These are phyloP conservation scores for Eucalyptus curtisii DNA, from an alignment of 345 rosid species.

Conservation along the genomic window DNA sequence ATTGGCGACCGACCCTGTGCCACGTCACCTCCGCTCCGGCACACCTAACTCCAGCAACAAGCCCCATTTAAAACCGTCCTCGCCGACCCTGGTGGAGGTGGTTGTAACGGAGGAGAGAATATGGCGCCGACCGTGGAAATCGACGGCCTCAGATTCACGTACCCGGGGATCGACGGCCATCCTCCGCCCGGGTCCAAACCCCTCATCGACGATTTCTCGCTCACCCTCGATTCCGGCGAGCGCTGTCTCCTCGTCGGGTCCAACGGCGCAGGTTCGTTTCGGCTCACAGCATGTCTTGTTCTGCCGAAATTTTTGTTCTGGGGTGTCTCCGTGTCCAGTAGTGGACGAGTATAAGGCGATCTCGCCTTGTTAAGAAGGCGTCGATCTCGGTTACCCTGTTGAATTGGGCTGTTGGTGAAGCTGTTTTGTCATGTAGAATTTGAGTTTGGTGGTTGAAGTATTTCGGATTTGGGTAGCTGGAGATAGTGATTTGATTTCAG, in stretches of 20 bases:
- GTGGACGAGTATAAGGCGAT: neutral
- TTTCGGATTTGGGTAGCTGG: neutral
- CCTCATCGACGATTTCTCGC: slow-evolving; percentile 56
- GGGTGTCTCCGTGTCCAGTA: neutral
- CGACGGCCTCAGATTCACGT: slow-evolving; percentile 74
- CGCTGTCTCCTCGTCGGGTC: slow-evolving; percentile 98
- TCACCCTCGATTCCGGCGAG: slow-evolving; percentile 48
- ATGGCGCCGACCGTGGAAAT: slow-evolving; percentile 44
- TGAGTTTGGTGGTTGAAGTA: neutral
- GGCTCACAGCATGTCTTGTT: neutral
- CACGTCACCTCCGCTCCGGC: neutral
- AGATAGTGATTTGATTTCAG: neutral
- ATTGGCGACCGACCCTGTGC: neutral
- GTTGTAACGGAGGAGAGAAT: slow-evolving; percentile 21
- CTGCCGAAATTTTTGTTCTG: neutral
- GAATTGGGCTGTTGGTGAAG: neutral
- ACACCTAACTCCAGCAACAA: neutral
- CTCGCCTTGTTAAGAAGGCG: neutral
- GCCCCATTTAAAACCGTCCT: neutral
- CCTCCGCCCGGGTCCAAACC: slow-evolving; percentile 84
- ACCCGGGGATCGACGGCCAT: slow-evolving; percentile 93
- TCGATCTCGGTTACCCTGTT: neutral
- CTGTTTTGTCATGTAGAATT: neutral
- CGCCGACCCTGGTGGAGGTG: neutral
- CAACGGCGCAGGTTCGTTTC: slow-evolving; percentile 75